phyloP scores from a whole-genome alignment of 2,329 filamentous ascomycete genomes.

The Cercospora sojina region DNA sequence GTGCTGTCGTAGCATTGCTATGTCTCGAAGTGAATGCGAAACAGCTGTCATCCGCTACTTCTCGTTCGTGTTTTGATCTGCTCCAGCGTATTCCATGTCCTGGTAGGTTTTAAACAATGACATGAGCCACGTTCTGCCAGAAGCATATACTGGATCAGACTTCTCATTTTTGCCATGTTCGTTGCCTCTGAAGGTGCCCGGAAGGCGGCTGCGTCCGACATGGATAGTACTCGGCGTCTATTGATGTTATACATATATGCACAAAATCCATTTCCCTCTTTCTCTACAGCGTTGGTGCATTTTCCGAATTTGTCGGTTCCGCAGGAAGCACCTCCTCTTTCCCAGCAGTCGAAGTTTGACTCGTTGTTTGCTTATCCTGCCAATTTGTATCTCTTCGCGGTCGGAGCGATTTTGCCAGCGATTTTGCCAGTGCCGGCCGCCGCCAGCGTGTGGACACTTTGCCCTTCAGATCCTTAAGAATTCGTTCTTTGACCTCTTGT shows the following conservation, averaged over 20 bases:
- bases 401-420: background rate
- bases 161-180: no score
- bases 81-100: no score
- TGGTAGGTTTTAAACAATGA: no score
- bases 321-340: background rate
- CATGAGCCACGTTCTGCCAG: no score
- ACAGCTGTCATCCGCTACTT: no score
- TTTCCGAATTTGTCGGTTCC: constrained; percentile 3
- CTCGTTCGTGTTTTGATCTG: no score
- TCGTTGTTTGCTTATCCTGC: background rate
- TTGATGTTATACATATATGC: constrained; percentile 4
- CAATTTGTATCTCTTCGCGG: background rate
- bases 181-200: background rate
- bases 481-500: background rate
- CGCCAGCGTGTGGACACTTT: no score
- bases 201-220: background rate
- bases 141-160: no score
- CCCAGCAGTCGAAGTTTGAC: background rate
- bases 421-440: no score
- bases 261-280: background rate
- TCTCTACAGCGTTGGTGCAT: constrained; percentile 4
- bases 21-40: no score
- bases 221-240: background rate
- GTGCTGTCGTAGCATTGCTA: no score
- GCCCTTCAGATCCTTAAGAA: background rate